Evolutionary conservation across 805 yeast species (phyloP).

Genomic region (Monosporozyma solicola): DNA sequence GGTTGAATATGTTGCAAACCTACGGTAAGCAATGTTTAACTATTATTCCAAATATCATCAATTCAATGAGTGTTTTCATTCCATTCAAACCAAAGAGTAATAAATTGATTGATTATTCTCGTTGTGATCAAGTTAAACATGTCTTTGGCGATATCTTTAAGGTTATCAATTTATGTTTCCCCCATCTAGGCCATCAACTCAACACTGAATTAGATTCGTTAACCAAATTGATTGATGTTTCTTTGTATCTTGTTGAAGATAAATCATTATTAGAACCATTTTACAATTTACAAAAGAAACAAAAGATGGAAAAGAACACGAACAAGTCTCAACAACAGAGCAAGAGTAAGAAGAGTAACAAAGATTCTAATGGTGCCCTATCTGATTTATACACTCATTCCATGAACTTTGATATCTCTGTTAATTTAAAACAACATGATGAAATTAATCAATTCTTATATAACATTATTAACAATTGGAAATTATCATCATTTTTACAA

Average conservation of each 20-base stretch:
- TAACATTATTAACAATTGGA: conserved; percentile 38
- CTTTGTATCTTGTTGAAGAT: conserved; percentile 35
- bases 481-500: conserved; percentile 55
- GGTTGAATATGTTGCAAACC: conserved; percentile 24
- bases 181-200: conserved; percentile 32
- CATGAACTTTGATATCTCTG: conserved; percentile 40
- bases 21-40: conserved; percentile 35
- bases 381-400: conserved; percentile 64
- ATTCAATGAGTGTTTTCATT: conserved; percentile 47
- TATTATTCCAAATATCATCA: conserved; percentile 41
- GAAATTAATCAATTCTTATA: conserved; percentile 37
- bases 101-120: conserved; percentile 32
- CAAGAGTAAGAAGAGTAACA: conserved; percentile 33
- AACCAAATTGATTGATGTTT: conserved; percentile 49
- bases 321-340: not conserved
- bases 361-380: conserved; percentile 40
- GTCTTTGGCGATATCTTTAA: conserved; percentile 19
- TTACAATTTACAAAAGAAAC: conserved; percentile 13
- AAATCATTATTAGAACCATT: conserved; percentile 25
- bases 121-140: conserved; percentile 17
- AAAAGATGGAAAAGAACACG: conserved; percentile 8
- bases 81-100: conserved; percentile 42
- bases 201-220: conserved; percentile 42
- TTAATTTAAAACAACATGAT: conserved; percentile 32
- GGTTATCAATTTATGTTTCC: conserved; percentile 12